Evolutionary conservation across 345 rosid genomes (phyloP), one percentile per base, ranked within the genome.

Genomic region (Citrus maxima): DNA sequence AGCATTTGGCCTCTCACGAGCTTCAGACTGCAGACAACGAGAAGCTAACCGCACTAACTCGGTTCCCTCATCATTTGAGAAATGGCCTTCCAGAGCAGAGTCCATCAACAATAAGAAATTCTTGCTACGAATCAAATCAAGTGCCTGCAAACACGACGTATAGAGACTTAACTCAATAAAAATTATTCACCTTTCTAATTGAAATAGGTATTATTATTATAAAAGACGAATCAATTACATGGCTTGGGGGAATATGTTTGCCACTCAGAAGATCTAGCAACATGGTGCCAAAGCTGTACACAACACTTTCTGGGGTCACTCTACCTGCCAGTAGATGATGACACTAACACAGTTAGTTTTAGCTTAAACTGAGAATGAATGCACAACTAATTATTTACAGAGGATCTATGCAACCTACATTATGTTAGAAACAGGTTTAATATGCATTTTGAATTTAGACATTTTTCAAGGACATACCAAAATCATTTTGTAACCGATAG

Each of bases 201-300:
- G 51, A 22, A 77, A 42, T 3, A 22, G 21, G 34, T 79, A 30
- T 63, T 76, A 75, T 72, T 76, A 75, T 74, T 0, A 72, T 46
- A 68, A 61, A 80, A 75, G 70, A 68, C 55, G 65, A 84, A 86
- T 66, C 24, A 46, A 83, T 88, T 90, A 97, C 99, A 88, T 97
- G 99, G 78, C 93, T 94, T 4, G 98, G 99, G 73, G 99, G 99
- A 79, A 96, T 96, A 88, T 93, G 99, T 80, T 89, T 96, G 80
- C 98, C 99, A 72, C 99, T 92, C 77, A 94, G 89, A 86, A 97
- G 98, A 89, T 94, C 99, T 34, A 97, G 90, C 81, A 97, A 80
- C 86, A 97, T 79, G 73, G 98, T 97, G 19, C 99, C 99, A 73
- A 97, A 97, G 90, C 99, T 93, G 88, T 94, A 97, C 58, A 92